Evolutionary conservation across 768 basidiomycete genomes (phyloP).

Genomic region (Tricholoma saponaceum): DNA sequence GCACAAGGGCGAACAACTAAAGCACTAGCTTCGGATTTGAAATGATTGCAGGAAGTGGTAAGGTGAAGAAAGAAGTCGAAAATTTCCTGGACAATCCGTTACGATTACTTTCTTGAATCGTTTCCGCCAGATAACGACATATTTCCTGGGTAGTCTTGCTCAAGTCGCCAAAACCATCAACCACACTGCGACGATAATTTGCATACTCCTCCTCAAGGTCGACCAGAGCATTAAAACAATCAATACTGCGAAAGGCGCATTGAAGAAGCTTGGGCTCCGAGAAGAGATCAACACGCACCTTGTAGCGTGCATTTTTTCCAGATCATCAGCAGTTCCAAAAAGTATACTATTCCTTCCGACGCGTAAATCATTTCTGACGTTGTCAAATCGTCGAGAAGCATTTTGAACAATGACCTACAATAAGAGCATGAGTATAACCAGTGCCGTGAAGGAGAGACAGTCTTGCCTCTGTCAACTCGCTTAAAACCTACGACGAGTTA

Average conservation of each 20-base stretch:
- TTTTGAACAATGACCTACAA: conserved; percentile 44
- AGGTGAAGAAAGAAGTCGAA: conserved; percentile 38
- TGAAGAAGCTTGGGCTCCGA: not conserved
- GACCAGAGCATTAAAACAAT: conserved; percentile 50
- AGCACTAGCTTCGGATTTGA: conserved; percentile 12
- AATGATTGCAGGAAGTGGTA: conserved; percentile 20
- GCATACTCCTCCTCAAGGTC: conserved; percentile 54
- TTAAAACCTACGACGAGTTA: conserved; percentile 35
- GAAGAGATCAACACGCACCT: conserved; percentile 29
- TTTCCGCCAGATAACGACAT: conserved; percentile 28
- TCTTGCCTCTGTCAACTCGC: conserved; percentile 44
- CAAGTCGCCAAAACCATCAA: conserved; percentile 38
- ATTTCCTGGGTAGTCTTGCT: conserved; percentile 35
- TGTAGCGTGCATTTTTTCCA: conserved; percentile 40
- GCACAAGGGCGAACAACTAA: conserved; percentile 2
- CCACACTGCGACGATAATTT: conserved; percentile 34
- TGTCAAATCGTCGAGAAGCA: conserved; percentile 44
- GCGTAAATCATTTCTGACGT: conserved; percentile 41
- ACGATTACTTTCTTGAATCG: conserved; percentile 46
- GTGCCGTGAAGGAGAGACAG: not conserved
- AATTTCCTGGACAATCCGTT: conserved; percentile 46
- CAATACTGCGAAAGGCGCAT: conserved; percentile 30
- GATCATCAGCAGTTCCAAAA: conserved; percentile 36
- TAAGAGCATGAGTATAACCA: not conserved
- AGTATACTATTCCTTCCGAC: conserved; percentile 43